Conservation (phyloP, 805 yeast genomes). For the Candida ovalis region DNA sequence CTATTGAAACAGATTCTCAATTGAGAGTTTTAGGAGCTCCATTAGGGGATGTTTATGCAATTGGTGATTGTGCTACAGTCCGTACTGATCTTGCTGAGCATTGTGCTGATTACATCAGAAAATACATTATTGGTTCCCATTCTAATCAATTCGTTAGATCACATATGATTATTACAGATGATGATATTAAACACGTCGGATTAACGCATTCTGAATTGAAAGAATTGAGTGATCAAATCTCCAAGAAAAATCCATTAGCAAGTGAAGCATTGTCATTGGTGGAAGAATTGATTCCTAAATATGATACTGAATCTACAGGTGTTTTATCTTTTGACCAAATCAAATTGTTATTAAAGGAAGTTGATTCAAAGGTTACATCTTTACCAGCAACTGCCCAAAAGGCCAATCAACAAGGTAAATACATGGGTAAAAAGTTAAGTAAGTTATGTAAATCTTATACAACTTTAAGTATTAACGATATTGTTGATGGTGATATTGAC, state of each 20-base stretch:
- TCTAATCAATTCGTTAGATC: slow-evolving; percentile 31
- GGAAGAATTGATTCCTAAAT: slow-evolving; percentile 48
- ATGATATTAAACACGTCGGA: slow-evolving; percentile 46
- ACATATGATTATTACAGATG: slow-evolving; percentile 39
- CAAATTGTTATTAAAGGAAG: slow-evolving; percentile 44
- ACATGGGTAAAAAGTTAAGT: slow-evolving; percentile 57
- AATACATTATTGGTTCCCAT: slow-evolving; percentile 41
- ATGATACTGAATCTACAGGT: slow-evolving; percentile 46
- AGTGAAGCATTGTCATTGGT: slow-evolving; percentile 50
- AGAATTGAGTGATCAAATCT: slow-evolving; percentile 44
- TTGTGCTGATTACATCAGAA: slow-evolving; percentile 47
- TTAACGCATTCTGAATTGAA: slow-evolving; percentile 46
- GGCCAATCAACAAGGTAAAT: slow-evolving; percentile 68
- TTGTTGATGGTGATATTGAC: slow-evolving; percentile 53
- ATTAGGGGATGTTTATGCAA: slow-evolving; percentile 62
- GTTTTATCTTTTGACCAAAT: slow-evolving; percentile 51
- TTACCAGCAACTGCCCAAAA: slow-evolving; percentile 75
- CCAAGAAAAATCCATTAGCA: slow-evolving; percentile 53
- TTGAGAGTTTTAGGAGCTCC: slow-evolving; percentile 67
- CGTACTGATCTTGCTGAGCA: slow-evolving; percentile 57
- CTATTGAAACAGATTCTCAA: slow-evolving; percentile 76
- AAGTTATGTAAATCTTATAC: slow-evolving; percentile 45
- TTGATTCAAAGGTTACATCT: slow-evolving; percentile 61
- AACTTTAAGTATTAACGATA: slow-evolving; percentile 40
- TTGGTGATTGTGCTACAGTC: slow-evolving; percentile 70